These are phyloP conservation scores for Penicillium lividum DNA, from an alignment of 495 filamentous ascomycete species.

Conservation along the genomic window DNA sequence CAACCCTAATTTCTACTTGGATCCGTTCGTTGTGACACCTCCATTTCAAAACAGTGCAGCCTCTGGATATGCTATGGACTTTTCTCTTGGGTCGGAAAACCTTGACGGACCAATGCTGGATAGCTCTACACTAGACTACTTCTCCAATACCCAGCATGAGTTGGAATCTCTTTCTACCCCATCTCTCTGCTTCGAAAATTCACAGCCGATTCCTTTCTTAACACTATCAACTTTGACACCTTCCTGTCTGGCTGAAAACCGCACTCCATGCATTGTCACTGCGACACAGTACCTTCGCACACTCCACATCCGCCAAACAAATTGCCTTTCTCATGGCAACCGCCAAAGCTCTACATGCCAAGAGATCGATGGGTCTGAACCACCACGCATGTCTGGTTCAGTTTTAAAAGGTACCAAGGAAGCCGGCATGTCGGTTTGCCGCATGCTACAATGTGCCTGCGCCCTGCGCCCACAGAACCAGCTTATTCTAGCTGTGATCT, in stretches of 20 bases:
- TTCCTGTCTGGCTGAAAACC: slow-evolving; percentile 1
- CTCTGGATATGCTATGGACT: background rate
- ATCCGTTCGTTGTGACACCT: background rate
- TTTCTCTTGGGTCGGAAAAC: background rate
- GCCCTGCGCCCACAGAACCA: slow-evolving; percentile 14
- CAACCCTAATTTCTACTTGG: background rate
- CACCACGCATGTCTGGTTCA: slow-evolving; percentile 13
- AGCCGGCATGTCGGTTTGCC: slow-evolving; percentile 10
- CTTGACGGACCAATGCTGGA: background rate
- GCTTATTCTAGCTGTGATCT: slow-evolving; percentile 9
- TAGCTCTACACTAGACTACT: background rate
- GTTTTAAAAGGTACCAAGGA: slow-evolving; percentile 14
- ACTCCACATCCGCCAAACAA: slow-evolving; percentile 10
- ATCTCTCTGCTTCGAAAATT: background rate
- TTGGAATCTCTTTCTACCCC: background rate
- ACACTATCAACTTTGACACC: background rate
- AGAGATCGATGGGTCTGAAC: background rate
- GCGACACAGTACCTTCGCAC: slow-evolving; percentile 10
- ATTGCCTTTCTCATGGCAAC: slow-evolving; percentile 3
- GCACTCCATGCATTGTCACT: slow-evolving; percentile 12
- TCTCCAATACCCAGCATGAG: background rate
- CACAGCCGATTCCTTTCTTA: background rate
- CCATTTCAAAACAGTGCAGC: background rate
- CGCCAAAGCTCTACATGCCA: background rate
- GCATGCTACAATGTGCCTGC: slow-evolving; percentile 16